phyloP scores from a whole-genome alignment of 495 filamentous ascomycete genomes.

The Xylaria nigripes region DNA sequence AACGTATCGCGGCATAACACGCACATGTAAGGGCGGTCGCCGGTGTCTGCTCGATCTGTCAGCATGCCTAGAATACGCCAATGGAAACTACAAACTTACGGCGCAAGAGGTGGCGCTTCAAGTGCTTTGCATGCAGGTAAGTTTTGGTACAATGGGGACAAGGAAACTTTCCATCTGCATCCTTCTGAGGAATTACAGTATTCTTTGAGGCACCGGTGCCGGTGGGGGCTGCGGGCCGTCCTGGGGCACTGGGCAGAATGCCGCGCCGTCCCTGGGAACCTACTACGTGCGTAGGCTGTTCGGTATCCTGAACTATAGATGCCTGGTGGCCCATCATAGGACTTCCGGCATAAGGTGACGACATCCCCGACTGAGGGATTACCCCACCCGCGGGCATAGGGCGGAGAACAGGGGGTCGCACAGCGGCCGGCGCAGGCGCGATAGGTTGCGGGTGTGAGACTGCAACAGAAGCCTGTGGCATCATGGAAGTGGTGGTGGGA shows the following conservation, averaged over 20 bases:
- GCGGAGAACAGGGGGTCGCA: slow-evolving; percentile 47
- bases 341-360: slow-evolving; percentile 42
- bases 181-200: slow-evolving; percentile 77
- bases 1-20: slow-evolving; percentile 97
- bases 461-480: slow-evolving; percentile 56
- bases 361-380: slow-evolving; percentile 42
- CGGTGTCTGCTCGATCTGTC: slow-evolving; percentile 59
- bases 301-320: slow-evolving; percentile 36
- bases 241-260: slow-evolving; percentile 82
- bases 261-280: slow-evolving; percentile 85
- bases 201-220: slow-evolving; percentile 62
- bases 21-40: slow-evolving; percentile 94
- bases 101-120: slow-evolving; percentile 89
- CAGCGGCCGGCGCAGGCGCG: slow-evolving; percentile 58
- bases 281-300: slow-evolving; percentile 78
- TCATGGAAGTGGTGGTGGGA: slow-evolving; percentile 52
- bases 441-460: slow-evolving; percentile 64
- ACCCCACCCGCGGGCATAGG: slow-evolving; percentile 58
- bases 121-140: slow-evolving; percentile 93
- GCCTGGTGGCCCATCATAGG: slow-evolving; percentile 35
- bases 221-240: slow-evolving; percentile 58
- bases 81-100: slow-evolving; percentile 56
- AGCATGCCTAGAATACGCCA: slow-evolving; percentile 12
- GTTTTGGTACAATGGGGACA: slow-evolving; percentile 97
- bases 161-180: slow-evolving; percentile 92